Evolutionary conservation across 345 rosid species (phyloP).

Genomic region (Acer saccharum): DNA sequence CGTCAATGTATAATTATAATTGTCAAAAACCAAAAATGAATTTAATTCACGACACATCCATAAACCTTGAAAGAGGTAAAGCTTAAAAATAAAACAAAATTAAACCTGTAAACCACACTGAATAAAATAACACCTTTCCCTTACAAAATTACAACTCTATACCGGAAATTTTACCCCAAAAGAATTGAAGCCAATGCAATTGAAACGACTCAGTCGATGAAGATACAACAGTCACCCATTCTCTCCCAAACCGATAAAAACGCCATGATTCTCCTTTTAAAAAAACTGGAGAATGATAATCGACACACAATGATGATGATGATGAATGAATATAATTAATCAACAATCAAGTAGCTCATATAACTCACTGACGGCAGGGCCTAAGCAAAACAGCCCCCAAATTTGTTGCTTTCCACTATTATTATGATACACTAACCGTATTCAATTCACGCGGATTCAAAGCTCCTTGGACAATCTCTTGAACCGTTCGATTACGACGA

Average conservation of each 20-base stretch:
- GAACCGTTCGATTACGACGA: slow-evolving; percentile 89
- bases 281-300: slow-evolving; percentile 48
- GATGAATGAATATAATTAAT: slow-evolving; percentile 29
- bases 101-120: neutral
- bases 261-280: slow-evolving; percentile 49
- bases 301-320: slow-evolving; percentile 22
- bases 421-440: slow-evolving; percentile 58
- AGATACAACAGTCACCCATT: slow-evolving; percentile 33
- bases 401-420: slow-evolving; percentile 35
- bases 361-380: slow-evolving; percentile 27
- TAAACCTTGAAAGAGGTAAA: too few relatives aligned
- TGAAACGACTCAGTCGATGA: slow-evolving; percentile 31
- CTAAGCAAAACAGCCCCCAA: slow-evolving; percentile 50
- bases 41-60: neutral
- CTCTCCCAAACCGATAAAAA: slow-evolving; percentile 29
- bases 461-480: slow-evolving; percentile 90
- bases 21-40: too few relatives aligned
- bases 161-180: slow-evolving; percentile 39
- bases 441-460: slow-evolving; percentile 83
- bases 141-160: slow-evolving; percentile 38
- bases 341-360: slow-evolving; percentile 23
- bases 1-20: too few relatives aligned
- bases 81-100: too few relatives aligned
- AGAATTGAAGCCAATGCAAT: slow-evolving; percentile 33
- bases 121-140: slow-evolving; percentile 9